Evolutionary conservation across 2,329 filamentous ascomycete species (phyloP).

Genomic region (Arthrobotrys pseudoclavata): DNA sequence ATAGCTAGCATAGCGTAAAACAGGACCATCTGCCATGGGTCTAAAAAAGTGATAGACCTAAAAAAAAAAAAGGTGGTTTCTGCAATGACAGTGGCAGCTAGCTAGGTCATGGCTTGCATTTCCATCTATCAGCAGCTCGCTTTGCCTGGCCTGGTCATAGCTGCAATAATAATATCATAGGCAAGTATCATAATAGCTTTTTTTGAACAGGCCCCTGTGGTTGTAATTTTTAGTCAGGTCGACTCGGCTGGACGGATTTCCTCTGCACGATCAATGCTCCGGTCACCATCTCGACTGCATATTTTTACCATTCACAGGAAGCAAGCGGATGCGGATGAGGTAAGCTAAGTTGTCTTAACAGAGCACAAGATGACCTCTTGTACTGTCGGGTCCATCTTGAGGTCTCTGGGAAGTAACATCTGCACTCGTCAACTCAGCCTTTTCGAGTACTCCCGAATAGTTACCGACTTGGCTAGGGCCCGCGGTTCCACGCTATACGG

Average conservation of each 20-base stretch:
- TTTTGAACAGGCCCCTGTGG: constrained; percentile 2
- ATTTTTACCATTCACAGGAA: constrained; percentile 58
- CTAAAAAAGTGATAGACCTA: constrained; percentile 7
- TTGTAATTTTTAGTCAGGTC: constrained; percentile 47
- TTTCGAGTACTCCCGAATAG: constrained; percentile 38
- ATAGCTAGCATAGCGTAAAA: constrained; percentile 7
- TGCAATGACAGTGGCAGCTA: constrained; percentile 10
- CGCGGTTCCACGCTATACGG: constrained; percentile 52
- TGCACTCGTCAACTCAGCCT: constrained; percentile 31
- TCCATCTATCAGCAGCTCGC: constrained; percentile 43
- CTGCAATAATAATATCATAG: constrained; percentile 45
- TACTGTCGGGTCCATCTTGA: constrained; percentile 31
- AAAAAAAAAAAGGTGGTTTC: not conserved
- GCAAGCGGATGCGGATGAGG: constrained; percentile 59
- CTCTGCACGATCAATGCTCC: constrained; percentile 37
- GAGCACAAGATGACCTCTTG: constrained; percentile 32
- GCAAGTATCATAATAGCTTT: no score
- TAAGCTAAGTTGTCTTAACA: constrained; percentile 41
- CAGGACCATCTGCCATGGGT: no score
- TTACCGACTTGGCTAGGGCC: constrained; percentile 26
- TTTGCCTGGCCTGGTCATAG: constrained; percentile 26
- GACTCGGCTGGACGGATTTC: constrained; percentile 51
- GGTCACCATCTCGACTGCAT: constrained; percentile 55
- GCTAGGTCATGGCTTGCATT: constrained; percentile 45
- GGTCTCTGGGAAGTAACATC: constrained; percentile 31